Percentiles rank a stretch among this genome's conserved stretches.
These are phyloP conservation scores for Chlamydomonas asymmetrica DNA, from an alignment of 139 green algal genomes.

Conservation along the genomic window DNA sequence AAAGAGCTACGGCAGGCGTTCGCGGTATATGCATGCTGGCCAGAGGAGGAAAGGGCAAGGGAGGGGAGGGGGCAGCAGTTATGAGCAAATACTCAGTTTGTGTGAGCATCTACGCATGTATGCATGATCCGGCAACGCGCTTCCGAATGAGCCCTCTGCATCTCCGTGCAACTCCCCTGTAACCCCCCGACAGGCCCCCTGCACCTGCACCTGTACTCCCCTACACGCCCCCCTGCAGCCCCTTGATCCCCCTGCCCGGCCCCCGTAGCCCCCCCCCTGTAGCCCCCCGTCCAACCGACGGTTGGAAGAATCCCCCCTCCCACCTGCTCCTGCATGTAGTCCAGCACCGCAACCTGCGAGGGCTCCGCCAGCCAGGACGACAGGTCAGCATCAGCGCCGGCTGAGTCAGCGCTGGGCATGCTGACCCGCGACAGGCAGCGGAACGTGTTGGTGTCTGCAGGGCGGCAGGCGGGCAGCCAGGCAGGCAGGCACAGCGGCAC, in stretches of 20 bases:
- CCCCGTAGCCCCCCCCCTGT: neutral
- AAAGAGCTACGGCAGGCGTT: neutral
- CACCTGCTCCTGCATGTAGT: conserved; percentile 16
- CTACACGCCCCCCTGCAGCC: neutral
- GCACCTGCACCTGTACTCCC: neutral
- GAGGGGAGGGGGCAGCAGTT: neutral
- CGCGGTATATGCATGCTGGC: neutral
- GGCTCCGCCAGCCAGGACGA: no score
- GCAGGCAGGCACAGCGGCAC: neutral
- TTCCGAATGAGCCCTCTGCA: neutral
- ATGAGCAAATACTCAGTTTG: neutral
- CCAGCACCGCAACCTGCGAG: conserved; percentile 22
- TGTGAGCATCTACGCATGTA: neutral
- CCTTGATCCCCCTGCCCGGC: neutral
- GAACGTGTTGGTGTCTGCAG: neutral
- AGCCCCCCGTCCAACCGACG: neutral
- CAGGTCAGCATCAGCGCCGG: neutral
- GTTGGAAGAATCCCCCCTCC: neutral
- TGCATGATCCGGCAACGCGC: neutral
- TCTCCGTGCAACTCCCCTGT: neutral
- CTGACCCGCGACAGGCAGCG: conserved; percentile 14
- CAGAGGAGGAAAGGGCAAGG: neutral
- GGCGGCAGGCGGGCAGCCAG: neutral
- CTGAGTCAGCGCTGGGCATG: neutral
- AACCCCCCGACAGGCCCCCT: no score